phyloP scores from a whole-genome alignment of 768 basidiomycete species.

The Rhizopogon rudus region DNA sequence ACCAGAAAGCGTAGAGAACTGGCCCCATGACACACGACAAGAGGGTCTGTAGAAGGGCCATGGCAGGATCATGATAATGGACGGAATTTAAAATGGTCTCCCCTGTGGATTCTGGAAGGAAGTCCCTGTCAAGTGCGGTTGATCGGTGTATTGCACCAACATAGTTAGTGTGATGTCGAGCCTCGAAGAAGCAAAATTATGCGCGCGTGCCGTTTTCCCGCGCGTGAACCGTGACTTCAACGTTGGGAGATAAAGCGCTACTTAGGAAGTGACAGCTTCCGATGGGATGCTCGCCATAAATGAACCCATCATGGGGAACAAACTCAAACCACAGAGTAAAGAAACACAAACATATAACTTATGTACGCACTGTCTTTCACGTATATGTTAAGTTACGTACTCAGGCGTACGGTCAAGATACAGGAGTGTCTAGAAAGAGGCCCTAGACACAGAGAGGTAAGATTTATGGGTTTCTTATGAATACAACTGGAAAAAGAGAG shows the following conservation, averaged over 20 bases:
- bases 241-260: not conserved
- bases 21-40: not conserved
- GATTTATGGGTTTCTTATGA: not conserved
- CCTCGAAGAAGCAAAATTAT: not conserved
- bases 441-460: not conserved
- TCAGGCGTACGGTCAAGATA: not conserved
- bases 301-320: not conserved
- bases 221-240: not conserved
- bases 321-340: not conserved
- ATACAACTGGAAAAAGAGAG: conserved; percentile 1
- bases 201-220: not conserved
- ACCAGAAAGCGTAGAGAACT: not conserved
- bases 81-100: not conserved
- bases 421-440: not conserved
- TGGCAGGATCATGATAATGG: not conserved
- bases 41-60: no score
- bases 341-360: no score
- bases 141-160: not conserved
- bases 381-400: not conserved
- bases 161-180: not conserved
- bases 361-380: not conserved
- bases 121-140: not conserved
- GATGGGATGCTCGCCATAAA: not conserved
- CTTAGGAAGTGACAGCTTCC: no score
- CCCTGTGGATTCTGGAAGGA: no score